phyloP scores from a whole-genome alignment of 306 rosid genomes.

The Prunus padus region DNA sequence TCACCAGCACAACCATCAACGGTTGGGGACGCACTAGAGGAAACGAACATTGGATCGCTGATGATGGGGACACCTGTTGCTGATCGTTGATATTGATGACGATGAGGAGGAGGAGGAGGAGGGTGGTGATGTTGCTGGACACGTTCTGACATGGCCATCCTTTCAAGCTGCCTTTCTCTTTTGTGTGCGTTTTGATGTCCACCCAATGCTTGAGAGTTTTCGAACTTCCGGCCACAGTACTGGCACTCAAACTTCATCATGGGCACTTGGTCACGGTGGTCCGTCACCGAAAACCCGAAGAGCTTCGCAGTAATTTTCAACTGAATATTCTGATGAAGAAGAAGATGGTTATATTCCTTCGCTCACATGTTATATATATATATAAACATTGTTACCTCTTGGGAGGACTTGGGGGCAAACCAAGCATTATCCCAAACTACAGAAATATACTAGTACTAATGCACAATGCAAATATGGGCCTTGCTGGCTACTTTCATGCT shows the following conservation, averaged over 20 bases:
- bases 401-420: too few species aligned
- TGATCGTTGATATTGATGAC: not conserved
- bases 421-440: too few species aligned
- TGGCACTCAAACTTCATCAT: constrained; percentile 26
- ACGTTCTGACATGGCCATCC: constrained; percentile 9
- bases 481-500: too few species aligned
- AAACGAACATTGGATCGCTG: not conserved
- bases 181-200: constrained; percentile 46
- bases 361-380: too few species aligned
- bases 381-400: not conserved
- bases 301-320: constrained; percentile 9
- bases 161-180: constrained; percentile 30
- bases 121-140: not conserved
- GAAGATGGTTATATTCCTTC: not conserved
- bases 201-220: constrained; percentile 38
- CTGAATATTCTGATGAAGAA: not conserved
- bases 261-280: not conserved
- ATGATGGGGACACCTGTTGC: constrained; percentile 5
- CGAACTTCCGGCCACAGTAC: constrained; percentile 30
- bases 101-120: constrained; percentile 5
- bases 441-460: too few species aligned
- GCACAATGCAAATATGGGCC: too few species aligned
- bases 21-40: not conserved
- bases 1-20: not conserved
- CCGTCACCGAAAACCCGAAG: constrained; percentile 12